Evolutionary conservation across 75 land plant species (phyloP), one percentile per base, ranked within the genome.

Genomic region (Pinus albicaulis): DNA sequence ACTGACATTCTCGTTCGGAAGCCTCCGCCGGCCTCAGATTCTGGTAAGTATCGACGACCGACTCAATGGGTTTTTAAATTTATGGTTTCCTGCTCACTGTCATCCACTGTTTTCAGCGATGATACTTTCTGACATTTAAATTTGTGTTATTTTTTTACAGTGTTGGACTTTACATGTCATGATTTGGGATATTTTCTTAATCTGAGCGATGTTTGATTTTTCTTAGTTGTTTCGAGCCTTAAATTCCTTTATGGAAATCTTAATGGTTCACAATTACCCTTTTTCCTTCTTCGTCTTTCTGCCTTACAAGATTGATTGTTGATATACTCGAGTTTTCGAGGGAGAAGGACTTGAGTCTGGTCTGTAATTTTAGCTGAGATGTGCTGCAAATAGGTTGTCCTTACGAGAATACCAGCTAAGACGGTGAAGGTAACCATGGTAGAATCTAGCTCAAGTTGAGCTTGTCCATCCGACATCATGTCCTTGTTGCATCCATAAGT

Each of bases 1-100:
- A 86, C 92, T 12, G 92, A 90, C 55, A 85, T 90, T 62, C 78
- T 88, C 13, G 86, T 90, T 19, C 72, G 84, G 71, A 90, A 86
- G 57, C 86, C 86, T 3, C 60, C 88, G 0, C 60, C 86, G 59
- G 75, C 89, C 48, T 81, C 82, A 0, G 26, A 28, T 76, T 70
- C 86, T 63, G 84, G 91, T 85, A 23, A 68, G 71, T 68, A 41
- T 34, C 7, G 52, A 7, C 66, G 2, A 4, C 57, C 23, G 28
- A 2, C 59, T 26, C 48, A 62, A 22, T 63, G 15, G 56, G 6
- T 72, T 72, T 63, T 41, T 44, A 20, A 7, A 61, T 11, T 17
- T 61, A 44, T 15, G 23, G 12, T 20, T 41, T 56, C 24, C 53
- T 55, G 31, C 12, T 44, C 41, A 59, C 11, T 63, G 7, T 44